Conservation (phyloP, 73 alveolate genomes). For the Paramecium caudatum region DNA sequence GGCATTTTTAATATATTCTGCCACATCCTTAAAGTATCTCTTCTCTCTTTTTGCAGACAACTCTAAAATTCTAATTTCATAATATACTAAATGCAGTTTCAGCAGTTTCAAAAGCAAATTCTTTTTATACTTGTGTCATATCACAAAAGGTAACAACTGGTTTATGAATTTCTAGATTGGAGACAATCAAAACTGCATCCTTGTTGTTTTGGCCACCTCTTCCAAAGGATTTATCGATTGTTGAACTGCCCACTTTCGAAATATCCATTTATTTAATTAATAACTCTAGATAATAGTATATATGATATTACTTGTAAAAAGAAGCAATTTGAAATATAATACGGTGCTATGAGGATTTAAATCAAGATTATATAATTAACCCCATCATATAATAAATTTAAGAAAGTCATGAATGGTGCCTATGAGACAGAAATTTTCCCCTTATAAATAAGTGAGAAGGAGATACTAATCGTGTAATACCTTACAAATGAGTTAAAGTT, state of each 20-base stretch:
- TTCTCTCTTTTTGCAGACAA: conserved; percentile 55
- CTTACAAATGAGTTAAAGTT: not conserved
- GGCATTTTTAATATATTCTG: conserved; percentile 69
- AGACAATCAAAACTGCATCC: conserved; percentile 50
- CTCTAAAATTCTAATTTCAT: not conserved
- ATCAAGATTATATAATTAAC: conserved; percentile 20
- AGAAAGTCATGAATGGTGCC: conserved; percentile 33
- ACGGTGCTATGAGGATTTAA: not conserved
- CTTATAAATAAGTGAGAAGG: conserved; percentile 4
- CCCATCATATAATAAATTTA: conserved; percentile 9
- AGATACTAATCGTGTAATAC: conserved; percentile 30
- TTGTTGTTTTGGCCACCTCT: conserved; percentile 8
- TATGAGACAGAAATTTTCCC: not conserved
- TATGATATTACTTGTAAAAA: not conserved
- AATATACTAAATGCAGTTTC: conserved; percentile 71
- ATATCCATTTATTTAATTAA: conserved; percentile 40
- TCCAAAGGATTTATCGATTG: conserved; percentile 66
- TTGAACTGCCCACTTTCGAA: conserved; percentile 41
- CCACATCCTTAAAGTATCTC: conserved; percentile 73
- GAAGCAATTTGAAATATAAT: conserved; percentile 5
- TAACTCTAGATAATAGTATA: not conserved
- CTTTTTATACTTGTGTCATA: conserved; percentile 70
- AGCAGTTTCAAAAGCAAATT: conserved; percentile 79
- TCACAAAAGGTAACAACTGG: conserved; percentile 77
- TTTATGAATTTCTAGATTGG: conserved; percentile 64